Evolutionary conservation across 2,329 filamentous ascomycete species (phyloP).

Genomic region (Cladosporium sphaerospermum): DNA sequence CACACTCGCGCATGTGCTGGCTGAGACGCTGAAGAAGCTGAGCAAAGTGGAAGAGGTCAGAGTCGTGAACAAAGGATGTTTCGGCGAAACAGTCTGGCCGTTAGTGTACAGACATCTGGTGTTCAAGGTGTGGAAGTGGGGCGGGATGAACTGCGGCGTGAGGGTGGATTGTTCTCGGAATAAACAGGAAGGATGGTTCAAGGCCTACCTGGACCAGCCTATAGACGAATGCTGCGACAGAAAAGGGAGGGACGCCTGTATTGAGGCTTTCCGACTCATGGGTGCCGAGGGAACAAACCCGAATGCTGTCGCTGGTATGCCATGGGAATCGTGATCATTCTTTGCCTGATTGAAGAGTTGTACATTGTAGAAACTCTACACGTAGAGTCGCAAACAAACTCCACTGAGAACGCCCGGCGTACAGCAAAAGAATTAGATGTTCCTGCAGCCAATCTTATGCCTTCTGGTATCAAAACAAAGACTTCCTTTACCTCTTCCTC

Average conservation of each 20-base stretch:
- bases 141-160: conserved; percentile 26
- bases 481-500: conserved; percentile 21
- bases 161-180: conserved; percentile 18
- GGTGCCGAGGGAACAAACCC: conserved; percentile 18
- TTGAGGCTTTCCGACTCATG: conserved; percentile 24
- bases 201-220: conserved; percentile 7
- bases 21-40: conserved; percentile 30
- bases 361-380: conserved; percentile 9
- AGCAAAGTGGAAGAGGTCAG: conserved; percentile 24
- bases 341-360: not conserved
- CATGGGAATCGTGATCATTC: not conserved
- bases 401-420: conserved; percentile 8
- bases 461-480: not conserved
- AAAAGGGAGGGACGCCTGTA: conserved; percentile 21
- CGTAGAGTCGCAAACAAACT: not conserved
- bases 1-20: conserved; percentile 32
- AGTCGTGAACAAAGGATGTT: conserved; percentile 29
- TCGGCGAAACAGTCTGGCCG: conserved; percentile 29
- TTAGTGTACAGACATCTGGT: conserved; percentile 30
- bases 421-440: not conserved
- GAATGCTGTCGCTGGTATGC: conserved; percentile 9
- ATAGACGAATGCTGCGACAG: conserved; percentile 12
- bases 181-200: conserved; percentile 8
- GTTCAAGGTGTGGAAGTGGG: conserved; percentile 31
- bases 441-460: not conserved